Conservation (phyloP, 2,329 filamentous ascomycete species). For the Pseudocercospora pini-densiflorae region DNA sequence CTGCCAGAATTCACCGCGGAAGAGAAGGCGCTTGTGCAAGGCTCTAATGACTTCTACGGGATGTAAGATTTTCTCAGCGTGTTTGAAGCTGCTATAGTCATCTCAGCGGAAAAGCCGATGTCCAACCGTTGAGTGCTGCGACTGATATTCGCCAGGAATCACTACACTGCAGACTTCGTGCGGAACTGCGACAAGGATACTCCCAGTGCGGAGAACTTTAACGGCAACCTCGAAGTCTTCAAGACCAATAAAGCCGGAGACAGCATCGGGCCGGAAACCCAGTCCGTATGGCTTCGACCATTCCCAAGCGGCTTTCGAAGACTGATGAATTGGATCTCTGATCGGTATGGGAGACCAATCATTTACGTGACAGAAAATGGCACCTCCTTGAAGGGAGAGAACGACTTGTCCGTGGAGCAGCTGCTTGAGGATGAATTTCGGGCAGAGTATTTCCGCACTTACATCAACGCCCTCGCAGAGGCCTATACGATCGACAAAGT, state of each 20-base stretch:
- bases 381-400: constrained; percentile 82
- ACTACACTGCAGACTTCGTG: constrained; percentile 89
- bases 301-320: constrained; percentile 77
- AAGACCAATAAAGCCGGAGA: constrained; percentile 71
- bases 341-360: constrained; percentile 74
- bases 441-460: constrained; percentile 76
- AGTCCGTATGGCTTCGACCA: constrained; percentile 80
- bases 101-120: constrained; percentile 7
- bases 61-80: constrained; percentile 54
- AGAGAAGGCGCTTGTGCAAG: constrained; percentile 74
- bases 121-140: constrained; percentile 11
- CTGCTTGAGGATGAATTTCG: constrained; percentile 83
- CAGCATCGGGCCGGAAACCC: constrained; percentile 78
- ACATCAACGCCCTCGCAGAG: constrained; percentile 76
- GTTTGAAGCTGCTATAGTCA: background rate
- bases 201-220: constrained; percentile 66
- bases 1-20: constrained; percentile 75
- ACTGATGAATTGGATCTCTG: constrained; percentile 75
- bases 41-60: constrained; percentile 92
- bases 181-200: constrained; percentile 64
- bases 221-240: constrained; percentile 75
- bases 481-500: constrained; percentile 75
- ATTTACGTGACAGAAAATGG: constrained; percentile 93
- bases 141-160: constrained; percentile 57
- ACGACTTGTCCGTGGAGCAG: constrained; percentile 70